Percentiles rank a stretch among this genome's conserved stretches.
Evolutionary conservation across 805 yeast species (phyloP).

Genomic region (Kazachstania viticola): DNA sequence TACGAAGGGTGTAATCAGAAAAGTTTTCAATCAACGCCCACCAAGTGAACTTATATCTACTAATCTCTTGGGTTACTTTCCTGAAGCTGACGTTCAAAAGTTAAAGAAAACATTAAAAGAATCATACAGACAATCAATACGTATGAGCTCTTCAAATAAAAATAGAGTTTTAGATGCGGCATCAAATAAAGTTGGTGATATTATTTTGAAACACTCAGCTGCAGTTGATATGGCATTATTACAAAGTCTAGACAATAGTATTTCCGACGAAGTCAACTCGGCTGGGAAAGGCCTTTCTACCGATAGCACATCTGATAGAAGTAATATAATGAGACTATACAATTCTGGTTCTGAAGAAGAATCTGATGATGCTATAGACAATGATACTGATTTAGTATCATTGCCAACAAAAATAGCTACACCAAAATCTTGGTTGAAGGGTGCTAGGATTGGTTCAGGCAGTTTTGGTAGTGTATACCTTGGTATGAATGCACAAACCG

Average conservation of each 20-base stretch:
- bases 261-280: conserved; percentile 27
- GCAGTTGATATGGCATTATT: conserved; percentile 41
- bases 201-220: conserved; percentile 41
- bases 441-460: conserved; percentile 89
- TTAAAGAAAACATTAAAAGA: conserved; percentile 73
- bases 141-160: conserved; percentile 27
- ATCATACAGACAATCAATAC: conserved; percentile 68
- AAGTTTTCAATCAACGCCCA: conserved; percentile 78
- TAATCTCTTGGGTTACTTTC: conserved; percentile 83
- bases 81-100: conserved; percentile 60
- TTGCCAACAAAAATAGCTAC: conserved; percentile 31
- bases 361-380: conserved; percentile 7
- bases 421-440: conserved; percentile 82
- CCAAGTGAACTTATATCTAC: conserved; percentile 86
- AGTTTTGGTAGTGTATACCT: conserved; percentile 88
- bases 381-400: conserved; percentile 29
- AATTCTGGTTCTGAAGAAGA: conserved; percentile 2
- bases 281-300: conserved; percentile 5
- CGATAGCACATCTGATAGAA: background rate
- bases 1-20: conserved; percentile 24
- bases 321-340: conserved; percentile 1
- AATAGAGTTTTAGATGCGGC: conserved; percentile 22
- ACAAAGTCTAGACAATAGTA: conserved; percentile 17
- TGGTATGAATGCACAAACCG: conserved; percentile 85
- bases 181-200: conserved; percentile 51